These are phyloP conservation scores for Zymoseptoria passerinii DNA, from an alignment of 2,329 filamentous ascomycete species.

Conservation along the genomic window DNA sequence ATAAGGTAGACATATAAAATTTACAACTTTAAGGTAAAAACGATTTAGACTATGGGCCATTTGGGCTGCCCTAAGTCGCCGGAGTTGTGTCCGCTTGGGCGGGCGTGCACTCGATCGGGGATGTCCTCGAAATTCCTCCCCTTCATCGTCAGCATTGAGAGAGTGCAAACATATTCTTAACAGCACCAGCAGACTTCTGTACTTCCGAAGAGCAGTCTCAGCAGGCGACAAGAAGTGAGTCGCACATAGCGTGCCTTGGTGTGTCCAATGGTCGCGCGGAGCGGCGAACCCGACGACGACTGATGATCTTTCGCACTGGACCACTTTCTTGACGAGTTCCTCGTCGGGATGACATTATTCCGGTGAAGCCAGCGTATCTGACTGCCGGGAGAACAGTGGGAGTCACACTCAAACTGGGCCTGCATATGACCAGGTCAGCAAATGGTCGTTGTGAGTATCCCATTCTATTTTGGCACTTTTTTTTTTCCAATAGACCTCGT, in stretches of 20 bases:
- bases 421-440: too few relatives aligned
- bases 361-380: too few relatives aligned
- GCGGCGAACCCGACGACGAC: background rate
- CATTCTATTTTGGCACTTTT: too few relatives aligned
- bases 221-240: background rate
- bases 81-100: background rate
- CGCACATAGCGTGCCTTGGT: background rate
- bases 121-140: background rate
- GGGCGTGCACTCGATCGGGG: background rate
- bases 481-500: too few relatives aligned
- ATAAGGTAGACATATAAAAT: too few relatives aligned
- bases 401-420: too few relatives aligned
- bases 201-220: background rate
- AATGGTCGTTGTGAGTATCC: too few relatives aligned
- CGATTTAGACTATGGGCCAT: too few relatives aligned
- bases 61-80: too few relatives aligned
- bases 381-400: too few relatives aligned
- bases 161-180: background rate
- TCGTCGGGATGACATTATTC: too few relatives aligned
- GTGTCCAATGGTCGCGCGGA: background rate
- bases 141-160: background rate
- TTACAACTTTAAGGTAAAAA: too few relatives aligned
- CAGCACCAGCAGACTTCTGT: background rate
- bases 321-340: background rate
- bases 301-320: background rate